Base-by-base conservation (phyloP, 257 asterid genomes). In the Solanum virginianum region DNA sequence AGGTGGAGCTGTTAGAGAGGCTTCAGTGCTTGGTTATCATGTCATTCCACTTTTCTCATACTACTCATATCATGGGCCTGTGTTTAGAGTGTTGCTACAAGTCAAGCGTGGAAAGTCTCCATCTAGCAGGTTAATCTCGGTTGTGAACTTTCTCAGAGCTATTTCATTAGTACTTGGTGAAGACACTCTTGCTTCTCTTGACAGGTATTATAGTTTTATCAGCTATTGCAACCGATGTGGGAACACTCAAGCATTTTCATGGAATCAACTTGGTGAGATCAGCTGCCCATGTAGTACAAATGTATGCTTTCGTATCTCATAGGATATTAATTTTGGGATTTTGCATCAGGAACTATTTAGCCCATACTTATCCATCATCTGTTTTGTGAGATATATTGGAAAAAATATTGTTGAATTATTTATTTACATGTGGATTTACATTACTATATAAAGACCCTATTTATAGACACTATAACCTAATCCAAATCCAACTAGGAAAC, bases 41-140 rank as follows among this genome's bases (percentile, higher is more conserved):
- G 96, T 96, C 17, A 88, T 86, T 84, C 99, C 99, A 6, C 96
- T 96, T 69, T 96, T 96, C 91, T 96, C 99, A 5, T 91, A 94
- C 92, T 96, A 96, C 91, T 94, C 99, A 1, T 96, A 89, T 91
- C 99, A 95, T 84, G 97, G 99, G 63, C 98, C 98, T 0, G 94
- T 96, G 72, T 96, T 96, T 83, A 92, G 99, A 88, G 94, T 90
- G 47, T 89, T 95, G 97, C 94, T 96, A 86, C 95, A 91, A 86
- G 92, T 96, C 87, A 91, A 86, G 89, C 97, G 93, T 80, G 98
- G 99, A 88, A 92, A 90, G 91, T 90, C 88, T 89, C 90, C 92
- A 3, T 85, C 86, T 79, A 85, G 85, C 89, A 92, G 98, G 99
- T 92, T 68, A 80, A 74, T 32, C 56, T 22, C 82, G 63, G 39